phyloP scores from a whole-genome alignment of 306 rosid genomes.

The Arachis hypogaea region DNA sequence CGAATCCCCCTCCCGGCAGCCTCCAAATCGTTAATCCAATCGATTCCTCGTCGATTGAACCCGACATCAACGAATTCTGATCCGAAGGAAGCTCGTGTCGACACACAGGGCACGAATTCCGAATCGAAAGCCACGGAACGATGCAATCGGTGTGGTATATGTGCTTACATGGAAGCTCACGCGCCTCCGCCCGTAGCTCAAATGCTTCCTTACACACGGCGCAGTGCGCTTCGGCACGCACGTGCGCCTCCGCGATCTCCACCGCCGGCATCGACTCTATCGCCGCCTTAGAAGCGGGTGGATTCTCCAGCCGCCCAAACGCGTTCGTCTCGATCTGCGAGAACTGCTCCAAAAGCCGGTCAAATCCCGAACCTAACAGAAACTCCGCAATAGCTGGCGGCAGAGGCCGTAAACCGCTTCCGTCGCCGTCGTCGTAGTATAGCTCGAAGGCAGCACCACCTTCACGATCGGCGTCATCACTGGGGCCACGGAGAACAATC shows the following conservation, averaged over 20 bases:
- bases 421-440: slow-evolving; percentile 83
- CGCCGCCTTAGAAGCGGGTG: slow-evolving; percentile 88
- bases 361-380: slow-evolving; percentile 79
- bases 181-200: slow-evolving; percentile 75
- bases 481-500: slow-evolving; percentile 62
- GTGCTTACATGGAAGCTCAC: slow-evolving; percentile 93
- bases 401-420: slow-evolving; percentile 77
- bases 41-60: slow-evolving; percentile 67
- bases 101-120: slow-evolving; percentile 94
- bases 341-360: slow-evolving; percentile 80
- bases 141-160: slow-evolving; percentile 89
- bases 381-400: slow-evolving; percentile 85
- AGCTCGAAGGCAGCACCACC: slow-evolving; percentile 61
- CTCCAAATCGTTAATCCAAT: slow-evolving; percentile 92
- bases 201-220: slow-evolving; percentile 93
- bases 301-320: slow-evolving; percentile 79
- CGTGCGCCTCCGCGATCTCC: slow-evolving; percentile 60
- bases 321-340: slow-evolving; percentile 85
- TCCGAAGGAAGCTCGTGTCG: slow-evolving; percentile 89
- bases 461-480: slow-evolving; percentile 36
- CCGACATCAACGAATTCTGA: slow-evolving; percentile 37
- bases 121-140: slow-evolving; percentile 85
- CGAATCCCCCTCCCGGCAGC: slow-evolving; percentile 88
- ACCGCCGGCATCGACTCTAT: slow-evolving; percentile 85
- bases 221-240: slow-evolving; percentile 72